Conservation (phyloP, 2,329 filamentous ascomycete species). For the Cercospora nicotianae region DNA sequence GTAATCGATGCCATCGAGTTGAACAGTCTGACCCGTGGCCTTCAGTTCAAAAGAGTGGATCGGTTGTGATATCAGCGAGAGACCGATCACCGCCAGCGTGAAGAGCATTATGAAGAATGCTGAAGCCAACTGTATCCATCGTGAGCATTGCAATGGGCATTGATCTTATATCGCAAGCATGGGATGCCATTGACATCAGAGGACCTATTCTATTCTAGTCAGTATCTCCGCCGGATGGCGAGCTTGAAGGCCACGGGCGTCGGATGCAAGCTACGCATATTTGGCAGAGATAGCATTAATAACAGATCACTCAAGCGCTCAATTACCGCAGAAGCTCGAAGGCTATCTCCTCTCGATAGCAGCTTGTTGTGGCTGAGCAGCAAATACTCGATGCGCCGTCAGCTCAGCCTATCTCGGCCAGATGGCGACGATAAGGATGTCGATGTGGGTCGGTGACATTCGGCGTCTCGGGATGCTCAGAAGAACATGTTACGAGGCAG, state of each 20-base stretch:
- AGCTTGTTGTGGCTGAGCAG: background rate
- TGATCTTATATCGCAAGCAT: background rate
- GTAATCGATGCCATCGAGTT: conserved; percentile 43
- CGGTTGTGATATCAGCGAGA: background rate
- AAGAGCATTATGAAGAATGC: background rate
- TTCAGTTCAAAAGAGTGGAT: conserved; percentile 21
- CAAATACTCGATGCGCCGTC: background rate
- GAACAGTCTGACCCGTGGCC: conserved; percentile 45
- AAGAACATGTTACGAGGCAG: background rate
- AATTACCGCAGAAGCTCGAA: background rate
- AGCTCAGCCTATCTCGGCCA: conserved; percentile 13
- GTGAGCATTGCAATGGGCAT: background rate
- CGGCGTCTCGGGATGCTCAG: background rate
- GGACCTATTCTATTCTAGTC: background rate
- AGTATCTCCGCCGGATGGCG: background rate
- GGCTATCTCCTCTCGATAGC: background rate
- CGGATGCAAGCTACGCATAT: background rate
- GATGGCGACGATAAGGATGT: background rate
- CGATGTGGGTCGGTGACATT: background rate
- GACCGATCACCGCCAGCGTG: background rate
- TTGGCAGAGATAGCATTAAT: background rate
- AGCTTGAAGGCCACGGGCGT: background rate
- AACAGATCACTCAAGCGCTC: background rate
- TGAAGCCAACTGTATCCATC: background rate
- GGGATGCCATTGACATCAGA: background rate